These are phyloP conservation scores for Trichoderma sp. DNA, from an alignment of 2,329 filamentous ascomycete genomes.

Conservation along the genomic window DNA sequence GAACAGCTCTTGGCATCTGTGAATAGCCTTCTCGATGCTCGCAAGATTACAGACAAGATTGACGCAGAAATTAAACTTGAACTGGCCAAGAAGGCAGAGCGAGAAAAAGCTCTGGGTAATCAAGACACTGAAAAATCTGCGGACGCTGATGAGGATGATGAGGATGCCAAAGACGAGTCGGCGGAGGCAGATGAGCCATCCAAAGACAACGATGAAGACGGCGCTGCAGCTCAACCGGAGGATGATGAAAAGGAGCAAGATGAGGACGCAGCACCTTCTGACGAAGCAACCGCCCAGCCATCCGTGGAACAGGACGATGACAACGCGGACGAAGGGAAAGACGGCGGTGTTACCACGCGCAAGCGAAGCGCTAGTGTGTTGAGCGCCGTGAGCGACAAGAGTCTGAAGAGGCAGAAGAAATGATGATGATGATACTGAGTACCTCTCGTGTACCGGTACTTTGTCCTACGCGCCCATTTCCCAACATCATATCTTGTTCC, in stretches of 20 bases:
- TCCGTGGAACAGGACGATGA: constrained; percentile 33
- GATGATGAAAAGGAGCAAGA: constrained; percentile 23
- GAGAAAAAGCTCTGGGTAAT: constrained; percentile 38
- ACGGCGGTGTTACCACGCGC: constrained; percentile 42
- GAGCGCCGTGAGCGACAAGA: constrained; percentile 66
- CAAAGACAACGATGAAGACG: constrained; percentile 23
- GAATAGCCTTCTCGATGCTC: constrained; percentile 65
- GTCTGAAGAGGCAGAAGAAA: constrained; percentile 56
- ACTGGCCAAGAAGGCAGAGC: constrained; percentile 54
- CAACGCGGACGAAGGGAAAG: constrained; percentile 31
- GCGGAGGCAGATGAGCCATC: constrained; percentile 23
- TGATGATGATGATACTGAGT: constrained; percentile 26
- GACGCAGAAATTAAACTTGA: constrained; percentile 66
- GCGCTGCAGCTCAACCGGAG: constrained; percentile 19
- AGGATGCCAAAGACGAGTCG: constrained; percentile 9
- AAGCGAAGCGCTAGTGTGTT: constrained; percentile 84
- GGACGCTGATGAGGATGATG: constrained; percentile 20
- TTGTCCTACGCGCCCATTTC: constrained; percentile 21
- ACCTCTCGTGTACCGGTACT: constrained; percentile 27
- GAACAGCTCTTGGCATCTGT: constrained; percentile 69
- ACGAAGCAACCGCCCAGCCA: constrained; percentile 7
- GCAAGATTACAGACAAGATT: constrained; percentile 73
- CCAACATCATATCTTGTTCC: neutral
- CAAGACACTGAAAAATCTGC: constrained; percentile 15
- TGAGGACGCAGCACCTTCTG: constrained; percentile 8